Percentiles rank a stretch among this genome's conserved stretches.
Conservation (phyloP, 768 basidiomycete genomes). For the Mycena belliarum region DNA sequence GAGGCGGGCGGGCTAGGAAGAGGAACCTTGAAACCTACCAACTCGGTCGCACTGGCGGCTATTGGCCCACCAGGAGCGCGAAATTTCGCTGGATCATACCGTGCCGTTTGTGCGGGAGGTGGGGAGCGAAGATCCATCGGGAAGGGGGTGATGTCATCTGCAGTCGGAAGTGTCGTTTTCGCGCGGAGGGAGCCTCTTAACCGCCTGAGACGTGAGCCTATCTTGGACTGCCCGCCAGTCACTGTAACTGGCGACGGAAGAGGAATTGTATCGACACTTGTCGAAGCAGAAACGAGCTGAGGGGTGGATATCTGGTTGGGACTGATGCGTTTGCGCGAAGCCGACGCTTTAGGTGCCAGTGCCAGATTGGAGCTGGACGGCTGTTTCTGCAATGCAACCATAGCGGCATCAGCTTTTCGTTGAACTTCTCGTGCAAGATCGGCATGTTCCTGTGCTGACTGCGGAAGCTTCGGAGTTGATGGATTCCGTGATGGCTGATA, state of each 20-base stretch:
- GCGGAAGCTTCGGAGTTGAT: conserved; percentile 44
- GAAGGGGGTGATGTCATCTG: conserved; percentile 51
- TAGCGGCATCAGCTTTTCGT: conserved; percentile 68
- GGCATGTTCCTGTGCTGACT: conserved; percentile 47
- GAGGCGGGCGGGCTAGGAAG: conserved; percentile 67
- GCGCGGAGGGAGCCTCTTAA: conserved; percentile 68
- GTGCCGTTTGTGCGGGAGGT: conserved; percentile 37
- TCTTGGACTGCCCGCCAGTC: conserved; percentile 51
- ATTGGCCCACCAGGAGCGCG: conserved; percentile 34
- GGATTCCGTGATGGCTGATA: conserved; percentile 43
- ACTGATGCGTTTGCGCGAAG: conserved; percentile 60
- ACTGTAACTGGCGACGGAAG: conserved; percentile 54
- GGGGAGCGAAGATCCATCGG: conserved; percentile 44
- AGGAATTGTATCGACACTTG: conserved; percentile 68
- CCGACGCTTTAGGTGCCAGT: conserved; percentile 38
- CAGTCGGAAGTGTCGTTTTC: conserved; percentile 40
- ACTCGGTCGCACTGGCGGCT: conserved; percentile 51
- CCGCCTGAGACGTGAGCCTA: conserved; percentile 74
- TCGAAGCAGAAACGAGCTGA: conserved; percentile 63
- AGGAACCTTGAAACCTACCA: conserved; percentile 53
- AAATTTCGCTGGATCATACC: conserved; percentile 44
- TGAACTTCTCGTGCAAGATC: conserved; percentile 68
- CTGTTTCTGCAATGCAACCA: conserved; percentile 55
- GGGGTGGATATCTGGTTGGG: conserved; percentile 68
- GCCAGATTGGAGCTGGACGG: conserved; percentile 44